These are phyloP conservation scores for Bonia amplexicaulis DNA, from an alignment of 176 grass and related monocot species.

Conservation along the genomic window DNA sequence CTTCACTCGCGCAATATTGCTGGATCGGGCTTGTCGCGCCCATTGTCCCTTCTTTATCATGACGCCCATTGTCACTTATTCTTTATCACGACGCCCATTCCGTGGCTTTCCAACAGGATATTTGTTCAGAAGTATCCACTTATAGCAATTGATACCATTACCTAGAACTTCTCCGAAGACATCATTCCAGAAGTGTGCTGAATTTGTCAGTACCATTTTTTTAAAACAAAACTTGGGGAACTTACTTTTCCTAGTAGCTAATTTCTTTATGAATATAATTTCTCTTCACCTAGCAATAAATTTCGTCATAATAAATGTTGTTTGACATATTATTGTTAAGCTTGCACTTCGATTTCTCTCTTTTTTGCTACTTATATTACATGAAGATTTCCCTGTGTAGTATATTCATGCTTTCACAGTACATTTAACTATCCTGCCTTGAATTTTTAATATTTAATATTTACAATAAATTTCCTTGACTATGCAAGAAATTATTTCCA, in stretches of 20 bases:
- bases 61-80: too few relatives aligned
- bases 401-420: neutral
- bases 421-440: neutral
- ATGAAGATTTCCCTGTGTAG: neutral
- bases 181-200: neutral
- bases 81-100: too few relatives aligned
- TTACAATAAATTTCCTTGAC: neutral
- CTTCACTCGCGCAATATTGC: neutral
- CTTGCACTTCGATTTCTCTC: neutral
- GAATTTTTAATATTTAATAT: neutral
- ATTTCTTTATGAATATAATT: slow-evolving; percentile 7
- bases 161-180: neutral
- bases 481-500: neutral
- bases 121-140: neutral
- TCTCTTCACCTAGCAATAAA: neutral
- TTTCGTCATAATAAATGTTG: neutral
- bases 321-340: neutral
- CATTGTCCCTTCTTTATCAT: too few relatives aligned
- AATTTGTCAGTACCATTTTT: neutral
- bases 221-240: neutral
- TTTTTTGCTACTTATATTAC: neutral
- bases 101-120: neutral
- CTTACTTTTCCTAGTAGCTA: neutral
- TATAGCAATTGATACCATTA: neutral
- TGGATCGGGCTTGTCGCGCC: neutral